Evolutionary conservation across 495 filamentous ascomycete species (phyloP), one percentile per base, ranked within the genome.

Genomic region (Pseudevernia furfuracea): DNA sequence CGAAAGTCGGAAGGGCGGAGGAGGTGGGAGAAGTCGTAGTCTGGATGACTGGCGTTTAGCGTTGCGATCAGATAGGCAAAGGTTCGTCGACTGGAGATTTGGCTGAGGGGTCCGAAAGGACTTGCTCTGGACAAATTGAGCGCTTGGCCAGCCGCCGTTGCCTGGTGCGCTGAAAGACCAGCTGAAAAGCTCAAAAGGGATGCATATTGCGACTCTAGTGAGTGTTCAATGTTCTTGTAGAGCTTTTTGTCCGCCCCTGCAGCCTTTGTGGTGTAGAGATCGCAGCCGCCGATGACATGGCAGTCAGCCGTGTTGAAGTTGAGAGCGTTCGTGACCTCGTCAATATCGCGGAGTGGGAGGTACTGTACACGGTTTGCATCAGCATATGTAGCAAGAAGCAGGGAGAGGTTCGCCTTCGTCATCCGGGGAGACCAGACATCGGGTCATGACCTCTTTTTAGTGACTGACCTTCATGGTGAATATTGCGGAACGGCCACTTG

Each of bases 51-150:
- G 1, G 93, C 93, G 69, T 99, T 99, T n/a, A 99, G 81, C 1
- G 95, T 97, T 17, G 94, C 94, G 71, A 97, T 97, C 63, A 97
- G 74, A 74, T 97, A 97, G 48, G 94, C 92, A 75, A 94, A 97
- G 0, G 90, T 96, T 57, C 92, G 86, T 17, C 95, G 89, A 71
- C 89, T 91, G 12, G 89, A 89, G 56, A 88, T 84, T 66, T 97
- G 89, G 60, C 88, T 89, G 58, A 98, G 81, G 41, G 87, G 86
- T 21, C 94, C 95, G 71, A 98, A 98, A 9, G 95, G 91, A 72
- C 89, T 93, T 1, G 90, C 87, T 64, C 91, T 86, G 25, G 85
- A 89, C 14, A 96, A 73, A 73, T 94, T 92, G 65, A 93, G 74
- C 5, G 85, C 80, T n/a, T 77, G 76, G 3, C 76, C 79, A 68